Conservation (phyloP, 345 rosid species). For the Sisymbrium irio region DNA sequence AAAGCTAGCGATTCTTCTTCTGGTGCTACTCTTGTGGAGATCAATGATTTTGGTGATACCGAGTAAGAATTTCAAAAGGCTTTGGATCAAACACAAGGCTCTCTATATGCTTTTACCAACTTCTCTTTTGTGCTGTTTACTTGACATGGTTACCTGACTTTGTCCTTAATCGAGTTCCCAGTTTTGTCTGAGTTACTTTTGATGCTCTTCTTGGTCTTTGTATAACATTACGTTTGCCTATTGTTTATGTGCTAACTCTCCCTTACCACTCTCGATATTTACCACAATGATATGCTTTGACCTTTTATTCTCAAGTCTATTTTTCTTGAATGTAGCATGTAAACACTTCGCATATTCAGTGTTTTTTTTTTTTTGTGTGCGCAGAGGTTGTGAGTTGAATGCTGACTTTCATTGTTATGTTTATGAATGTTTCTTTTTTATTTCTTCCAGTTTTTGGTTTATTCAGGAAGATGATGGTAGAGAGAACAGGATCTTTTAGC, state of each 20-base stretch:
- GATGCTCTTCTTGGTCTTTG: too few species aligned
- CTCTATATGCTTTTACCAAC: too few species aligned
- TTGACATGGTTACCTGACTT: too few species aligned
- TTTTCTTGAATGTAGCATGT: not conserved
- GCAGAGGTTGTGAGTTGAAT: not conserved
- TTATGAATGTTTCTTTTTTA: constrained; percentile 34
- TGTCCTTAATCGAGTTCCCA: too few species aligned
- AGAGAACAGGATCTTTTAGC: constrained; percentile 56
- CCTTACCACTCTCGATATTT: too few species aligned
- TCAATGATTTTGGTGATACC: constrained; percentile 61
- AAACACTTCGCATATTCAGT: not conserved
- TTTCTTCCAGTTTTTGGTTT: constrained; percentile 45
- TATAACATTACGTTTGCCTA: not conserved
- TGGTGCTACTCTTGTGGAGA: constrained; percentile 45
- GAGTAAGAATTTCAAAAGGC: constrained; percentile 37
- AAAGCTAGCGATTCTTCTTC: constrained; percentile 65
- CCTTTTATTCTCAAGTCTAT: too few species aligned
- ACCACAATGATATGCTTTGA: too few species aligned
- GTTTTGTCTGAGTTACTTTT: too few species aligned
- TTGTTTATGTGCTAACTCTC: too few species aligned
- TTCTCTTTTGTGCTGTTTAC: too few species aligned
- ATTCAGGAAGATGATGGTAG: constrained; percentile 67
- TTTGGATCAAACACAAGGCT: too few species aligned
- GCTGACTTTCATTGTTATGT: constrained; percentile 13
- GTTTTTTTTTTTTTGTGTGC: not conserved